Evolutionary conservation across 2,329 filamentous ascomycete genomes (phyloP).

Genomic region (Colletotrichum incanum): DNA sequence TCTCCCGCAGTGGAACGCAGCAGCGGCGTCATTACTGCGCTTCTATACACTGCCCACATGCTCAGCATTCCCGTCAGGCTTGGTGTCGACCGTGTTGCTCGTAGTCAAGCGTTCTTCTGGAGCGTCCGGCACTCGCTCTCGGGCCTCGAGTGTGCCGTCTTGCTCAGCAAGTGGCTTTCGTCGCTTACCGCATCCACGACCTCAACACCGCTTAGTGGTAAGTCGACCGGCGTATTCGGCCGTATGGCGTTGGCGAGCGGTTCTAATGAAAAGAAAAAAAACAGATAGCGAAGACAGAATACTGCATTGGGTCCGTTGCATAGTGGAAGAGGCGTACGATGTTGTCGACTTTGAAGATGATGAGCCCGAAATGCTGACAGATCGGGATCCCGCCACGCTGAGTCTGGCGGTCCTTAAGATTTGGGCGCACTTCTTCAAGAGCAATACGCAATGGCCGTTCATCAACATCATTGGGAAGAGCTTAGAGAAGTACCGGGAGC

Average conservation of each 20-base stretch:
- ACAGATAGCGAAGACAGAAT: conserved; percentile 61
- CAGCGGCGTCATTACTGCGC: conserved; percentile 63
- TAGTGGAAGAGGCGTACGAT: conserved; percentile 60
- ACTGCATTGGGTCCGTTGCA: conserved; percentile 62
- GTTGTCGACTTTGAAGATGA: conserved; percentile 58
- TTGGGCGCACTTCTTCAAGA: conserved; percentile 63
- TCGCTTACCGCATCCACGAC: conserved; percentile 46
- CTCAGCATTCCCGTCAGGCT: conserved; percentile 70
- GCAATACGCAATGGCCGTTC: conserved; percentile 64
- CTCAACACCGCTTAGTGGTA: conserved; percentile 49
- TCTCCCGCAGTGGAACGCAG: conserved; percentile 62
- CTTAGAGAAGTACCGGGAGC: conserved; percentile 55
- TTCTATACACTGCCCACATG: conserved; percentile 69
- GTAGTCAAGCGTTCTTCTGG: conserved; percentile 71
- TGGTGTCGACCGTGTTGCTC: conserved; percentile 68
- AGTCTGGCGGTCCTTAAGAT: conserved; percentile 60
- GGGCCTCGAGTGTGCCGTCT: conserved; percentile 68
- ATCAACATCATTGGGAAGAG: conserved; percentile 62
- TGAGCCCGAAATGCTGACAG: conserved; percentile 45
- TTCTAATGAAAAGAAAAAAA: neutral
- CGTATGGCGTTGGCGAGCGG: fast-evolving
- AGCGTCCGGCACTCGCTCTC: conserved; percentile 70
- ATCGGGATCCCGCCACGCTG: conserved; percentile 50
- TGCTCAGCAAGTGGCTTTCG: conserved; percentile 67
- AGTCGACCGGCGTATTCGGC: conserved; percentile 8